A percentile compares a stretch with the other conserved stretches of the same genome.
These are phyloP conservation scores for Oryza nivara DNA, from an alignment of 176 grass and related monocot genomes.

Conservation along the genomic window DNA sequence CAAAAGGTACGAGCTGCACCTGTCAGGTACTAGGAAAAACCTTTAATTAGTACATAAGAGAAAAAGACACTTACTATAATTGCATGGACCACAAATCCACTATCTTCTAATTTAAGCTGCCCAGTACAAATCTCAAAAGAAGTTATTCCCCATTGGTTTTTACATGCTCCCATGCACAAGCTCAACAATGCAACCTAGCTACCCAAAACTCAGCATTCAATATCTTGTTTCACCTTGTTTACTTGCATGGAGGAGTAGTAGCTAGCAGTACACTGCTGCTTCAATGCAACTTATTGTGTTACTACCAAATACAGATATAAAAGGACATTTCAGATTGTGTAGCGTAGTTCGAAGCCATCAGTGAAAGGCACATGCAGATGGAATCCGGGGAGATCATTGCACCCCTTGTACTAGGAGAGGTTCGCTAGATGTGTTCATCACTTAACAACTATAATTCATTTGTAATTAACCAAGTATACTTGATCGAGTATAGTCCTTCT, in stretches of 20 bases:
- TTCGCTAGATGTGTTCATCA: not conserved
- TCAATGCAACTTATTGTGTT: not conserved
- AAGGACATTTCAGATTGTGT: not conserved
- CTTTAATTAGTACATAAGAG: slow-evolving; percentile 34
- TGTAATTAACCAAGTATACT: no score
- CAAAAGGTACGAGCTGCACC: slow-evolving; percentile 31
- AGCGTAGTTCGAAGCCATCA: not conserved
- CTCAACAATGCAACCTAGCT: slow-evolving; percentile 8
- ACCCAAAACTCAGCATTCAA: not conserved
- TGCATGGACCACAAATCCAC: slow-evolving; percentile 62
- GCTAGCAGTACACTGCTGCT: not conserved
- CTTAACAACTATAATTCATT: not conserved
- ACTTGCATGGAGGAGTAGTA: not conserved
- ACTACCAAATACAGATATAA: not conserved
- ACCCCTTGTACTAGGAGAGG: not conserved
- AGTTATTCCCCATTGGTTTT: slow-evolving; percentile 12
- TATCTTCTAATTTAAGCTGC: slow-evolving; percentile 39
- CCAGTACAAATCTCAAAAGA: slow-evolving; percentile 56
- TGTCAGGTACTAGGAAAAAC: slow-evolving; percentile 3
- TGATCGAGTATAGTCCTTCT: no score
- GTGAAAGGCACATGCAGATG: not conserved
- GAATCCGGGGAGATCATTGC: not conserved
- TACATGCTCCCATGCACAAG: slow-evolving; percentile 26
- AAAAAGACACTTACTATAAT: slow-evolving; percentile 34
- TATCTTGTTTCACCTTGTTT: not conserved